Evolutionary conservation across 768 basidiomycete genomes (phyloP), one percentile per base, ranked within the genome.

Genomic region (Kwoniella newhampshirensis): DNA sequence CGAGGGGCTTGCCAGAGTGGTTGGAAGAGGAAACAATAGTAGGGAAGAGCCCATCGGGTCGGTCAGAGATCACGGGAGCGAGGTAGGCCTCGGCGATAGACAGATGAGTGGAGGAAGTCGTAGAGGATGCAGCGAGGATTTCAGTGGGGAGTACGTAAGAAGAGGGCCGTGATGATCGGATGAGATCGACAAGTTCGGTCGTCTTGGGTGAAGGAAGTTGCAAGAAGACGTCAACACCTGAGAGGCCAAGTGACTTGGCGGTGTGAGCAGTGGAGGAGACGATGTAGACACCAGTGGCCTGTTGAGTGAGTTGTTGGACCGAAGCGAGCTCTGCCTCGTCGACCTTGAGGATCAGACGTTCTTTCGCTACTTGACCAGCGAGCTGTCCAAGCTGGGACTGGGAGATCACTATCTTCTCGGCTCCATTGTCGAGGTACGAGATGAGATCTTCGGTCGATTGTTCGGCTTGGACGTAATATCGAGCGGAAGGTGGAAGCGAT

Each of bases 41-140:
- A 0, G 93, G 89, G 78, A 90, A 92, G 37, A 99, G 83, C 30
- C 89, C 91, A 75, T 98, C 96, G 0, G 85, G 81, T 46, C 96
- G 85, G 76, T 99, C 94, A 1, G 91, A 90, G 20, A 81, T 77
- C 46, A 96, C 76, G 3, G 86, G 82, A 1, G 92, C 84, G 48
- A 93, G 84, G 80, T 94, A 94, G 23, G 87, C 87, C 68, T 92
- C 89, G 5, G 85, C 84, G 59, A 96, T 63, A 69, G 87, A 87
- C 54, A 92, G 80, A 61, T 84, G 81, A 5, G 80, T 75, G 44
- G 78, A 62, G 43, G 84, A 81, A n/a, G 86, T 81, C 3, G 80
- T 52, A 4, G 75, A 76, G 23, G 86, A 77, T 5, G 87, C 86
- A 49, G 93, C 83, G 47, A 86, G 83, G 41, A 84, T 82, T 28